Base-by-base conservation (phyloP, 2,329 filamentous ascomycete species). In the Huntiella omanensis region DNA sequence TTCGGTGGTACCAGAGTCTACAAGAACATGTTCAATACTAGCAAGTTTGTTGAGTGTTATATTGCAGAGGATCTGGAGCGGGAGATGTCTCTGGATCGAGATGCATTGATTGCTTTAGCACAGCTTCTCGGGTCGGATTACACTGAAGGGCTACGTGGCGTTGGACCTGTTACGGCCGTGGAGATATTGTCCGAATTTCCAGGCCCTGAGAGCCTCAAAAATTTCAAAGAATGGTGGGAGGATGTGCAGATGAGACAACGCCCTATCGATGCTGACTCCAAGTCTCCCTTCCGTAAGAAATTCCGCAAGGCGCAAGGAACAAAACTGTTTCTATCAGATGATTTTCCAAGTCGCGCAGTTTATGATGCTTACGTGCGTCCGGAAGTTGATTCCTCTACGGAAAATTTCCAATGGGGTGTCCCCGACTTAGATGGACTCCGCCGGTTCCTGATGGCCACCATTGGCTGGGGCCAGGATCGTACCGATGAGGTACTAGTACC, bases 11-110 rank as follows among this genome's bases (percentile, higher is more conserved):
- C 86, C 0, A 73, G 88, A 13, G 82, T 98, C 16, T 98, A 98
- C 69, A 98, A 98, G 62, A 98, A 98, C 66, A 93, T 98, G 86
- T 98, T 98, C 69, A 98, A 95, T 62, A 80, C 85, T 55, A 91
- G 91, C 60, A 98, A 98, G 59, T 93, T 85, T 55, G 91, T 98
- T 37, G 91, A 98, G 63, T 96, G 91, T 62, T 98, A 96, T 58
- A 71, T 98, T 7, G 65, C 77, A 2, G 68, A 67, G 0, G 91
- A 98, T 56, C 68, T 98, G 0, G 84, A 93, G 55, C 82, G 82
- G 54, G 92, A 98, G 55, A 80, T 95, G 51, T 84, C 83, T 0
- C 73, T 98, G 0, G 80, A 83, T 3, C 76, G 88, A n/a, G 71
- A 80, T 46, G 84, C 88, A 56, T 75, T 98, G 45, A 94, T 98